Evolutionary conservation across 345 rosid genomes (phyloP).

Genomic region (Pugionium cornutum): DNA sequence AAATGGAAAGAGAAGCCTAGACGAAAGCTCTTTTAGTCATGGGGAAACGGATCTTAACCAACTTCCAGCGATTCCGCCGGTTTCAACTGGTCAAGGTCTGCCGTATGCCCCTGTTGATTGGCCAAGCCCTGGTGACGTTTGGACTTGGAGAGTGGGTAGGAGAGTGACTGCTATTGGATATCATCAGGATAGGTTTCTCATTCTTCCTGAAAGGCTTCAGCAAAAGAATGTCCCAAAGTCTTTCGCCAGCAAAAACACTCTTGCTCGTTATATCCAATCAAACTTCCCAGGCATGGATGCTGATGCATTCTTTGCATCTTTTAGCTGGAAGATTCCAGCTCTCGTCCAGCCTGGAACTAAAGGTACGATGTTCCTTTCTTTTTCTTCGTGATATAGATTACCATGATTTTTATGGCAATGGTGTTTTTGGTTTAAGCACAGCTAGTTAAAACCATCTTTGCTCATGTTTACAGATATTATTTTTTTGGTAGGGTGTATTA

Average conservation of each 20-base stretch:
- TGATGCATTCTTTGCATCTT: constrained; percentile 65
- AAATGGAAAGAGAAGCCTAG: constrained; percentile 39
- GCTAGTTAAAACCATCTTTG: background rate
- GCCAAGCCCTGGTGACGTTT: constrained; percentile 42
- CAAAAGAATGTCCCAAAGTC: constrained; percentile 27
- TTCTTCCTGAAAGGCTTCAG: constrained; percentile 57
- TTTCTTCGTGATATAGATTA: no score
- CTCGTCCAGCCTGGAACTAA: constrained; percentile 37
- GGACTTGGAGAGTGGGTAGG: constrained; percentile 78
- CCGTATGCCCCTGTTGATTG: constrained; percentile 43
- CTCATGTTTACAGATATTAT: no score
- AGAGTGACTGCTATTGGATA: constrained; percentile 56
- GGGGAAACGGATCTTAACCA: constrained; percentile 38
- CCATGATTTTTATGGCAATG: background rate
- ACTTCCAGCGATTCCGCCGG: constrained; percentile 34
- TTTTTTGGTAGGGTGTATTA: no score
- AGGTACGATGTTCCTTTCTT: constrained; percentile 37
- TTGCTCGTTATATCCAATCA: constrained; percentile 51
- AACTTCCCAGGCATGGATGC: constrained; percentile 59
- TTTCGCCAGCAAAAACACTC: constrained; percentile 64
- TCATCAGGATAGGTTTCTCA: constrained; percentile 63
- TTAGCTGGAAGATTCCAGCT: constrained; percentile 84
- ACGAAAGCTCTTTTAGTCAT: constrained; percentile 32
- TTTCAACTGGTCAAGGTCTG: constrained; percentile 38
- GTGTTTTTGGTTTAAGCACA: background rate